Evolutionary conservation across 2,329 filamentous ascomycete species (phyloP), one percentile per base, ranked within the genome.

Genomic region (Helotiales sp.): DNA sequence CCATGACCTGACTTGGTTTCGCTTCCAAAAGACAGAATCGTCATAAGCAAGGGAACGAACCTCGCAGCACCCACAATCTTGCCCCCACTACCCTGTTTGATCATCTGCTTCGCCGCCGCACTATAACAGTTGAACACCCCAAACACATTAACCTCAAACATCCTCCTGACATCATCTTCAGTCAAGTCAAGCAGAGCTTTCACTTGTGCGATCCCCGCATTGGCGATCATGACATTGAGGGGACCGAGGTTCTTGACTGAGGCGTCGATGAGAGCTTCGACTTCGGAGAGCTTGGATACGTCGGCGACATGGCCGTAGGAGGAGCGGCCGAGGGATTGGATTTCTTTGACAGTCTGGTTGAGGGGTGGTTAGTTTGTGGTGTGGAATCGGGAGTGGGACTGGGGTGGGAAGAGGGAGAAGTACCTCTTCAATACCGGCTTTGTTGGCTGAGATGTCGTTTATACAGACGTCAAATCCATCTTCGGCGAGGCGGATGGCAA

Each of bases 391-490:
- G 74, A n/a, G n/a, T n/a, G n/a, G n/a, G n/a, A n/a, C n/a, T n/a
- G n/a, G n/a, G n/a, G n/a, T n/a, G n/a, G 64, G 20, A 73, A 72
- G 22, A 65, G 47, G 2, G 74, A 73, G 26, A 66, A 37, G 22
- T 67, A 84, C 80, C 24, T 84, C 81, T 61, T 88, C 83, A 67
- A 86, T 85, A 0, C 79, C 83, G 3, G 81, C 71, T 60, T 82
- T 77, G 69, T 89, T 86, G 15, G 83, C 80, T 30, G 80, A 70
- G 17, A 91, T 79, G 70, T 91, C 89, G 74, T 90, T 91, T 70
- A 91, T 80, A 73, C 87, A 89, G 59, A 92, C 80, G 70, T 87
- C 82, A 78, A 91, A 91, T 63, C 89, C 89, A 69, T 91, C 89
- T 24, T 81, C 78, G 6, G 88, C 88, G 17, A 91, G 82, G 2